These are phyloP conservation scores for Quercus alba DNA, from an alignment of 306 rosid genomes.

Conservation along the genomic window DNA sequence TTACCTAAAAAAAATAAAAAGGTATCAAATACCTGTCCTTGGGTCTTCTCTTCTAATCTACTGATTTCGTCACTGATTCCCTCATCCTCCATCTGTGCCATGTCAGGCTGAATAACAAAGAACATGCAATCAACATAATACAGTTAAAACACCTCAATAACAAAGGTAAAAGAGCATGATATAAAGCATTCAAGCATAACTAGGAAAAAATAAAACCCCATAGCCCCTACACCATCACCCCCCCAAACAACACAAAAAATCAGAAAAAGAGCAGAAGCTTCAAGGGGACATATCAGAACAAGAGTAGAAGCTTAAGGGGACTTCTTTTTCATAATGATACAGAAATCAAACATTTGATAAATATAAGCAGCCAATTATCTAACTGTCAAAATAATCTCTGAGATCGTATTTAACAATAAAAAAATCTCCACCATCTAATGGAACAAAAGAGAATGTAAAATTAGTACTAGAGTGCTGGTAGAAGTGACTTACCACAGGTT, in stretches of 20 bases:
- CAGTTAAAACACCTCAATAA: conserved; percentile 5
- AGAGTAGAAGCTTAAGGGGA: background rate
- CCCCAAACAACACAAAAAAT: background rate
- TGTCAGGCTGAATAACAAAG: conserved; percentile 66
- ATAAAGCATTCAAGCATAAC: conserved; percentile 10
- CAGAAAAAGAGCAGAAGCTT: too few relatives aligned
- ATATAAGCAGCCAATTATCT: background rate
- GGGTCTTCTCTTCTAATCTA: conserved; percentile 63
- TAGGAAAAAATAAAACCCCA: background rate
- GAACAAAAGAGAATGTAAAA: background rate
- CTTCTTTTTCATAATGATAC: background rate
- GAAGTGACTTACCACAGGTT: conserved; percentile 60
- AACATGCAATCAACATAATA: conserved; percentile 26
- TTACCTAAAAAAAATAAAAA: too few relatives aligned
- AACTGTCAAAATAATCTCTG: background rate
- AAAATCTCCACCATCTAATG: conserved; percentile 1
- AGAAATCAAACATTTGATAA: background rate
- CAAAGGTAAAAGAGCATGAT: conserved; percentile 3
- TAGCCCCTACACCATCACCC: background rate
- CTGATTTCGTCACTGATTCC: conserved; percentile 67
- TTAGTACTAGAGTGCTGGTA: conserved; percentile 1
- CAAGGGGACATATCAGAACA: background rate
- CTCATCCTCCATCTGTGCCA: conserved; percentile 62
- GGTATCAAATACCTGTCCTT: conserved; percentile 55
- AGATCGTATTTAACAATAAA: background rate